These are phyloP conservation scores for Gymnopus androsaceus DNA, from an alignment of 1,284 basidiomycete species.

Conservation along the genomic window DNA sequence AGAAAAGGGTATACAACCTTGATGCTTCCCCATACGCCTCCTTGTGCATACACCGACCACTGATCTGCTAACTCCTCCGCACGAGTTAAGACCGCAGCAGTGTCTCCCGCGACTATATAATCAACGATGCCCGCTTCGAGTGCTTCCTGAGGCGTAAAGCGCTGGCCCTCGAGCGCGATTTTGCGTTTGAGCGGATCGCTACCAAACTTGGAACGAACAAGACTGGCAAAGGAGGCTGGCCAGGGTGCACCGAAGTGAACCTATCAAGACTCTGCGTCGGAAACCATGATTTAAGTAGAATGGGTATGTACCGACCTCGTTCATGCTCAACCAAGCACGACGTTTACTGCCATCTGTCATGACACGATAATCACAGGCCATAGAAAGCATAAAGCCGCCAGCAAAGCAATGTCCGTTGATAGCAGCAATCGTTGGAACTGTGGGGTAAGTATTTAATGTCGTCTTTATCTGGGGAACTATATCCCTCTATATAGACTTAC, in stretches of 20 bases:
- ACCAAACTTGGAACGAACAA: constrained; percentile 70
- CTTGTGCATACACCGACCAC: constrained; percentile 48
- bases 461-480: background rate
- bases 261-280: constrained; percentile 37
- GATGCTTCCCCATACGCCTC: constrained; percentile 69
- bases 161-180: constrained; percentile 81
- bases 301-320: constrained; percentile 62
- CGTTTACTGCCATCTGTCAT: constrained; percentile 82
- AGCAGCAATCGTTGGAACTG: constrained; percentile 83
- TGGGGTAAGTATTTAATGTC: background rate
- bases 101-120: constrained; percentile 58
- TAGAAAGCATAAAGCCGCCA: constrained; percentile 78
- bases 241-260: constrained; percentile 82
- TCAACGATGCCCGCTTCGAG: constrained; percentile 73
- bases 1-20: constrained; percentile 40
- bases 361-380: constrained; percentile 88
- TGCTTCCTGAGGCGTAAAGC: constrained; percentile 80
- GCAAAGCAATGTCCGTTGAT: constrained; percentile 94
- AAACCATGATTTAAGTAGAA: constrained; percentile 12
- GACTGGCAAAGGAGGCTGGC: constrained; percentile 71
- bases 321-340: constrained; percentile 89
- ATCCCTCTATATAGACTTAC: constrained; percentile 40
- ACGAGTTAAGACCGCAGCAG: constrained; percentile 60
- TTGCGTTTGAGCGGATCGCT: constrained; percentile 67
- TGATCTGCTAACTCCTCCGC: constrained; percentile 60